Evolutionary conservation across 75 land plant species (phyloP).

Genomic region (Selaginella moellendorffii): DNA sequence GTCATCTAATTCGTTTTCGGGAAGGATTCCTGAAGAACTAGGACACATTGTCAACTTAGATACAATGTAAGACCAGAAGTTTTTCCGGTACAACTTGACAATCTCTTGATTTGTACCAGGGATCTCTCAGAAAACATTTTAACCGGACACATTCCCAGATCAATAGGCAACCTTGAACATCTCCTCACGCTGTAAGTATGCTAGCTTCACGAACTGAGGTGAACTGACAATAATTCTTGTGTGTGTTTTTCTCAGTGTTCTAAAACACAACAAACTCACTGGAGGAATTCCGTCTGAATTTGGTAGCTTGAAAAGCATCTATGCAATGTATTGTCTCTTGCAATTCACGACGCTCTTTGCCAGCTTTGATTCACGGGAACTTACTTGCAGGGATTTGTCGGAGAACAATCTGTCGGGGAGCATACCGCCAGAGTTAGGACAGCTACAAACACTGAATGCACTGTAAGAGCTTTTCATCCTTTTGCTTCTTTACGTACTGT

Average conservation of each 20-base stretch:
- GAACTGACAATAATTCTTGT: not conserved
- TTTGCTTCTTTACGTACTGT: not conserved
- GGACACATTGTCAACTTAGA: slow-evolving; percentile 76
- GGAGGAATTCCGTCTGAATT: slow-evolving; percentile 48
- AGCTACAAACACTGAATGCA: slow-evolving; percentile 54
- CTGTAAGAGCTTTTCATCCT: slow-evolving; percentile 45
- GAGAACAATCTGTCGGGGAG: slow-evolving; percentile 49
- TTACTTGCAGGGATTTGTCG: slow-evolving; percentile 60
- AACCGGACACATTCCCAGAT: slow-evolving; percentile 57
- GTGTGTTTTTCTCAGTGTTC: slow-evolving; percentile 31
- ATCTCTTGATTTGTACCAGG: too few species aligned
- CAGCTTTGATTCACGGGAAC: too few species aligned
- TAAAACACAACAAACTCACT: slow-evolving; percentile 50
- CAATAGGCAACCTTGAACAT: slow-evolving; percentile 85
- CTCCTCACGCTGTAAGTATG: slow-evolving; percentile 34
- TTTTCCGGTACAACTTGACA: too few species aligned
- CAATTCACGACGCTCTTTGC: too few species aligned
- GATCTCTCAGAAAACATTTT: slow-evolving; percentile 59
- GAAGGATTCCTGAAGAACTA: slow-evolving; percentile 71
- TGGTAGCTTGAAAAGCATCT: slow-evolving; percentile 52
- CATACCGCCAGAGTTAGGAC: slow-evolving; percentile 78
- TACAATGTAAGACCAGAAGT: slow-evolving; percentile 82
- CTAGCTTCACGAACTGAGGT: too few species aligned
- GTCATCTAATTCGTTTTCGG: slow-evolving; percentile 52
- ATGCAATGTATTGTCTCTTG: slow-evolving; percentile 48